phyloP scores from a whole-genome alignment of 2,329 filamentous ascomycete genomes.

The Aspergillus spinulosporus region DNA sequence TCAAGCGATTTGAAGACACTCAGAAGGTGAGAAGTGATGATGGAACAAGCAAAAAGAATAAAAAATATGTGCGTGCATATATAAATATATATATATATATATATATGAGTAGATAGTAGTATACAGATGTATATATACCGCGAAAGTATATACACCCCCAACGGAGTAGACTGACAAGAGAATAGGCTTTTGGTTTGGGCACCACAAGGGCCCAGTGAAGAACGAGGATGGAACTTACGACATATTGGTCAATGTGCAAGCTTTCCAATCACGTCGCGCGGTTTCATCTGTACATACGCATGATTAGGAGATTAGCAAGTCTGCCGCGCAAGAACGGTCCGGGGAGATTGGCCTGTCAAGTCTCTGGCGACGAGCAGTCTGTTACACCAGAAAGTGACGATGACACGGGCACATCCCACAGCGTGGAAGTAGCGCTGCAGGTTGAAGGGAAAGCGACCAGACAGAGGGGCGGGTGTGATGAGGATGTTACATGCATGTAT shows the following conservation, averaged over 20 bases:
- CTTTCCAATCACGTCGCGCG: conserved; percentile 37
- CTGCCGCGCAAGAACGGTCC: conserved; percentile 34
- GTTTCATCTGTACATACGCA: conserved; percentile 44
- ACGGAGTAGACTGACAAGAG: conserved; percentile 1
- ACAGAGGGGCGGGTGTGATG: conserved; percentile 18
- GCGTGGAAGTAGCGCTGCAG: conserved; percentile 32
- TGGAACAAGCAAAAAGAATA: background rate
- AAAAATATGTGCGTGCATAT: conserved; percentile 4
- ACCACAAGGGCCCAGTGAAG: conserved; percentile 15
- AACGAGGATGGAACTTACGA: conserved; percentile 39
- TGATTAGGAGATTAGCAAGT: conserved; percentile 37
- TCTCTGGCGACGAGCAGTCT: conserved; percentile 30
- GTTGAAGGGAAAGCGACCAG: conserved; percentile 22
- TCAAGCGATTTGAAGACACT: background rate
- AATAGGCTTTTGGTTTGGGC: conserved; percentile 8
- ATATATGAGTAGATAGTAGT: conserved; percentile 5
- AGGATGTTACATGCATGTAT: conserved; percentile 25
- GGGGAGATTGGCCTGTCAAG: conserved; percentile 31
- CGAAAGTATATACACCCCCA: conserved; percentile 2
- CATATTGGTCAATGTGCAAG: conserved; percentile 39
- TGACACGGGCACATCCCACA: conserved; percentile 41
- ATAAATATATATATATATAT: conserved; percentile 2
- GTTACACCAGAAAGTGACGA: conserved; percentile 40
- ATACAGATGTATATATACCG: conserved; percentile 12
- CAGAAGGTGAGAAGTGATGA: background rate